Percentiles rank a stretch among this genome's conserved stretches.
Evolutionary conservation across 768 basidiomycete genomes (phyloP).

Genomic region (Amanita rubescens): DNA sequence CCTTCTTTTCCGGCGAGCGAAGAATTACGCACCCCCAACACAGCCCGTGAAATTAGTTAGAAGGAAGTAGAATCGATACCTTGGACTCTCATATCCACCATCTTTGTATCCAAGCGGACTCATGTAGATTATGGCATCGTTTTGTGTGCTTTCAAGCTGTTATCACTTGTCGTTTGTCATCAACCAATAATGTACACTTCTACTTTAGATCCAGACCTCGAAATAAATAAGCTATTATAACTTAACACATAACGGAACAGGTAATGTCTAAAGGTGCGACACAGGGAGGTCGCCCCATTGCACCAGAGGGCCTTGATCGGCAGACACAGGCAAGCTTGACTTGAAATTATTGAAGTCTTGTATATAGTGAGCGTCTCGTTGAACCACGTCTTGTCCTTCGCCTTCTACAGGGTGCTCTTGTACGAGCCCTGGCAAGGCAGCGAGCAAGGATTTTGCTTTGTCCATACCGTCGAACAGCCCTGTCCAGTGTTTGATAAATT

Average conservation of each 20-base stretch:
- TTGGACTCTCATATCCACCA: background rate
- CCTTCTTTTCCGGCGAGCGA: slow-evolving; percentile 81
- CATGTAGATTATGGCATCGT: slow-evolving; percentile 6
- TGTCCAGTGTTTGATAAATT: slow-evolving; percentile 63
- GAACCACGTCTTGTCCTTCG: slow-evolving; percentile 38
- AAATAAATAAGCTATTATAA: background rate
- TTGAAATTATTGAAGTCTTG: slow-evolving; percentile 64
- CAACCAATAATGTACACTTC: background rate
- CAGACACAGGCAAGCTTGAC: slow-evolving; percentile 43
- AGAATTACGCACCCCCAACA: slow-evolving; percentile 52
- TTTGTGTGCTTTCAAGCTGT: slow-evolving; percentile 6
- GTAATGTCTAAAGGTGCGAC: slow-evolving; percentile 42
- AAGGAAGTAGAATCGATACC: slow-evolving; percentile 29
- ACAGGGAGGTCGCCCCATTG: slow-evolving; percentile 68
- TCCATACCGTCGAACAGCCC: slow-evolving; percentile 33
- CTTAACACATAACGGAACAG: background rate
- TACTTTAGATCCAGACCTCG: background rate
- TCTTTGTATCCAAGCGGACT: slow-evolving; percentile 3
- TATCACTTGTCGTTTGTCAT: background rate
- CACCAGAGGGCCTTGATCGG: slow-evolving; percentile 59
- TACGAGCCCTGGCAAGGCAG: slow-evolving; percentile 49
- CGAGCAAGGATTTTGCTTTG: slow-evolving; percentile 39
- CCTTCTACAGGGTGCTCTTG: slow-evolving; percentile 48
- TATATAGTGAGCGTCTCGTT: slow-evolving; percentile 50
- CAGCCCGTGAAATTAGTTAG: slow-evolving; percentile 32